Evolutionary conservation across 352 stramenopile species (phyloP).

Genomic region (Pythium coloratum): DNA sequence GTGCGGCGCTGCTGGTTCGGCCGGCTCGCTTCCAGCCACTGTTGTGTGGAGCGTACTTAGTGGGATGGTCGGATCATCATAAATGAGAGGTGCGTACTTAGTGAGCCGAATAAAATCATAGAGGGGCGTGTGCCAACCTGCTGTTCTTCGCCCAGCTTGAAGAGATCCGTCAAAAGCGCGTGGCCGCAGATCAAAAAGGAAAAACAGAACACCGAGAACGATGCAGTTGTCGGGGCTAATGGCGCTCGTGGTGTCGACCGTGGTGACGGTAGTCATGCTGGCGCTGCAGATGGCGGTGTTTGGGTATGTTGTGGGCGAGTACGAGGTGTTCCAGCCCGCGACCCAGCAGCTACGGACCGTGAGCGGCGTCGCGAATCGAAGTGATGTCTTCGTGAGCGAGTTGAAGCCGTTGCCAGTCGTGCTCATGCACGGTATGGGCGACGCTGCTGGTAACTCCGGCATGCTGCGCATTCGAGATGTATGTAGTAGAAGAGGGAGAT

Average conservation of each 20-base stretch:
- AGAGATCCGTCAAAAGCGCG: slow-evolving; percentile 11
- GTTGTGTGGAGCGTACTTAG: slow-evolving; percentile 16
- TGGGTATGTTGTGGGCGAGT: slow-evolving; percentile 24
- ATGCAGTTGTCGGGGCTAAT: slow-evolving; percentile 26
- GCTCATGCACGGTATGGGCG: slow-evolving; percentile 94
- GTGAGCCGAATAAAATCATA: not conserved
- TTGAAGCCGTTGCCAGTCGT: slow-evolving; percentile 59
- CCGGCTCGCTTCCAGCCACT: slow-evolving; percentile 38
- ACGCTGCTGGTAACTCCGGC: slow-evolving; percentile 89
- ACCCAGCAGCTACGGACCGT: not conserved
- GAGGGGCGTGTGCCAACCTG: slow-evolving; percentile 6
- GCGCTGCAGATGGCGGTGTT: slow-evolving; percentile 54
- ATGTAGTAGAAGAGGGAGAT: not conserved
- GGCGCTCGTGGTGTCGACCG: slow-evolving; percentile 39
- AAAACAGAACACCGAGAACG: not conserved
- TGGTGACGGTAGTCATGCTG: slow-evolving; percentile 42
- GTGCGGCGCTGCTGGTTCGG: slow-evolving; percentile 5
- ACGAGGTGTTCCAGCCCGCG: slow-evolving; percentile 23
- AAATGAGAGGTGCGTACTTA: slow-evolving; percentile 13
- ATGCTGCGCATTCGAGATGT: slow-evolving; percentile 87
- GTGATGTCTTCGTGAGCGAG: slow-evolving; percentile 37
- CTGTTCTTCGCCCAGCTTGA: slow-evolving; percentile 21
- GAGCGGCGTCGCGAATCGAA: slow-evolving; percentile 10
- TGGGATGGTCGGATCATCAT: not conserved
- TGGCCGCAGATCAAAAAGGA: not conserved